Evolutionary conservation across 371 early-diverging fungal genomes (phyloP).

Genomic region (Cokeromyces recurvatus): DNA sequence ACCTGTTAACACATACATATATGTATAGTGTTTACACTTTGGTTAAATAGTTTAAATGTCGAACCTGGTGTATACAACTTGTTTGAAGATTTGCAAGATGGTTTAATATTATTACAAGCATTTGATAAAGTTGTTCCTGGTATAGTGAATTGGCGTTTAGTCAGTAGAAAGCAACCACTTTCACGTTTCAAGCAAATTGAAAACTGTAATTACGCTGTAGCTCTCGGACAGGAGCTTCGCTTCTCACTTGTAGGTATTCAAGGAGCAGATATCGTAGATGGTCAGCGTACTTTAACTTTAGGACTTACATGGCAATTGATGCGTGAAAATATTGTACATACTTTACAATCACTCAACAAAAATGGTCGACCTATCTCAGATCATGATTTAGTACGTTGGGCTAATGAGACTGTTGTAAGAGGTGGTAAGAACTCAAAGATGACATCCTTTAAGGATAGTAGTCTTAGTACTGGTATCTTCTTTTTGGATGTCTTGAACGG

Average conservation of each 20-base stretch:
- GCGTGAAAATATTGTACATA: conserved; percentile 90
- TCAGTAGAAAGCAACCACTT: conserved; percentile 61
- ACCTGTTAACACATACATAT: too few relatives aligned
- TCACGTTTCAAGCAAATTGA: conserved; percentile 91
- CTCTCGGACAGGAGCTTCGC: conserved; percentile 71
- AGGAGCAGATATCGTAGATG: conserved; percentile 89
- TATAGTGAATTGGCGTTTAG: conserved; percentile 82
- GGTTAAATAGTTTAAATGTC: conserved; percentile 90
- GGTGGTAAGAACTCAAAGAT: conserved; percentile 63
- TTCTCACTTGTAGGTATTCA: conserved; percentile 91
- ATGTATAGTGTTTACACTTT: conserved; percentile 45
- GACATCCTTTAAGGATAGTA: conserved; percentile 75
- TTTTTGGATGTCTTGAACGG: conserved; percentile 84
- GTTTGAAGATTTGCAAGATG: conserved; percentile 75
- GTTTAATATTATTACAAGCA: conserved; percentile 77
- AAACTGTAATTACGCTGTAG: conserved; percentile 88
- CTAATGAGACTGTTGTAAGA: conserved; percentile 70
- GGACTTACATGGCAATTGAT: conserved; percentile 92
- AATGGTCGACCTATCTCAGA: conserved; percentile 80
- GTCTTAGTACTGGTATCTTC: conserved; percentile 70
- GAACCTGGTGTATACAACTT: conserved; percentile 89
- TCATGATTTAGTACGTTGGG: conserved; percentile 86
- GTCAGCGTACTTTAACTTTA: conserved; percentile 77
- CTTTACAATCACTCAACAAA: conserved; percentile 73
- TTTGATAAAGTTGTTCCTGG: conserved; percentile 87